Conservation (phyloP, 805 yeast species). For the Starmerella geochares region DNA sequence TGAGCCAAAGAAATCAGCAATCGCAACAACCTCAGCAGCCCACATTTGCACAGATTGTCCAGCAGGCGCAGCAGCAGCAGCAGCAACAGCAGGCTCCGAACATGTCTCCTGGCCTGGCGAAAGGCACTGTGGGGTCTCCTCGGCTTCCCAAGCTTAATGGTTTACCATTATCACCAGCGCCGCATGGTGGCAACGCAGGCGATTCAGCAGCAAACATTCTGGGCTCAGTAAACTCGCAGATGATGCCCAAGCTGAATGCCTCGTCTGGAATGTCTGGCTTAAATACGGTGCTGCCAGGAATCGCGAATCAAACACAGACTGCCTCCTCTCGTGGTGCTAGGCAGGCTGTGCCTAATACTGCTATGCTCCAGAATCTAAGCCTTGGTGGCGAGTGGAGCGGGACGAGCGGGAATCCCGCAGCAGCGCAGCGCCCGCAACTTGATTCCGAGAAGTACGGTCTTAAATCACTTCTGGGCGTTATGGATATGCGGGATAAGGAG, state of each 20-base stretch:
- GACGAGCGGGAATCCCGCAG: background rate
- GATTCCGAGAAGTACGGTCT: conserved; percentile 60
- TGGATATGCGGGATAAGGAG: conserved; percentile 54
- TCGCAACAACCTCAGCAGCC: conserved; percentile 10
- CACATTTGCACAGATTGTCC: conserved; percentile 22
- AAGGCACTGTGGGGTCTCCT: background rate
- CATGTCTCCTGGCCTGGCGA: background rate
- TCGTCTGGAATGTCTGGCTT: conserved; percentile 22
- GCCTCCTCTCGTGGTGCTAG: background rate
- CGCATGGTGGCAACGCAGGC: background rate
- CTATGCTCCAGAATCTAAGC: conserved; percentile 11
- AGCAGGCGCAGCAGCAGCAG: conserved; percentile 17
- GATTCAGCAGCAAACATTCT: conserved; percentile 17
- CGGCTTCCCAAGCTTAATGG: conserved; percentile 2
- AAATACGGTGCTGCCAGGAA: conserved; percentile 23
- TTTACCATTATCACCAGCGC: background rate
- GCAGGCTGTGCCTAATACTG: background rate
- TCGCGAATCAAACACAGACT: background rate
- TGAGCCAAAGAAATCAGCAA: background rate
- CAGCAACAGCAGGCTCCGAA: background rate
- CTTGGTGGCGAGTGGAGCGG: background rate
- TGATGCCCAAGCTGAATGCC: conserved; percentile 23
- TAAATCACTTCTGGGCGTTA: conserved; percentile 49
- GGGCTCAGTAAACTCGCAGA: conserved; percentile 23
- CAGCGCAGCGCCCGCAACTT: conserved; percentile 5